Percentiles rank a stretch among this genome's conserved stretches.
Evolutionary conservation across 371 early-diverging fungal species (phyloP).

Genomic region (Apophysomyces variabilis): DNA sequence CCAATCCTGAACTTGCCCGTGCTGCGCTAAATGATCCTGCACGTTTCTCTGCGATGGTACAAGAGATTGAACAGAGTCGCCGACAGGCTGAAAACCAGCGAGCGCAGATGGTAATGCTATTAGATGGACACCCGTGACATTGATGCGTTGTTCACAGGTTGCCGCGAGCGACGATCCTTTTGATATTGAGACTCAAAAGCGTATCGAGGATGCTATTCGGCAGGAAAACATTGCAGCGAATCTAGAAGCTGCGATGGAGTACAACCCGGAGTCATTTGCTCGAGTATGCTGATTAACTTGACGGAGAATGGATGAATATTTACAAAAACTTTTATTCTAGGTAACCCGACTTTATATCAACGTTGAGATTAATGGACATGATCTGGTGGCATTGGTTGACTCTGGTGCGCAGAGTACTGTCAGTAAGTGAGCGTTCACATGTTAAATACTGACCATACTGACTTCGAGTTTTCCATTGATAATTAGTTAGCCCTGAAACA

Average conservation of each 20-base stretch:
- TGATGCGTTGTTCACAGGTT: conserved; percentile 24
- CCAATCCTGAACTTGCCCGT: conserved; percentile 73
- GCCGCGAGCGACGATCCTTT: conserved; percentile 81
- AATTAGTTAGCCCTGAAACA: conserved; percentile 77
- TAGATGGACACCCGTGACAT: background rate
- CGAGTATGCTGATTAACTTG: conserved; percentile 38
- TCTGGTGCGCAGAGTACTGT: conserved; percentile 98
- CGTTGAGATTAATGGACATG: conserved; percentile 85
- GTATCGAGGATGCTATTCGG: conserved; percentile 90
- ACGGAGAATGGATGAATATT: background rate
- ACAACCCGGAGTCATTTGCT: conserved; percentile 95
- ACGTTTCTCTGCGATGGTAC: conserved; percentile 67
- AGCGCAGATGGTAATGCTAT: conserved; percentile 53
- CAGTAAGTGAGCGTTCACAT: conserved; percentile 61
- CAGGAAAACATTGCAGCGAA: conserved; percentile 87
- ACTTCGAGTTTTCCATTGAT: background rate
- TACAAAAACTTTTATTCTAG: conserved; percentile 21
- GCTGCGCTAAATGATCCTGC: conserved; percentile 73
- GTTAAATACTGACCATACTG: background rate
- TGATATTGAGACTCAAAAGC: conserved; percentile 87
- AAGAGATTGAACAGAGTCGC: conserved; percentile 63
- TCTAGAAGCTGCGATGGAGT: conserved; percentile 91
- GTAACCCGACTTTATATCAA: conserved; percentile 92
- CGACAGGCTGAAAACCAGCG: conserved; percentile 62
- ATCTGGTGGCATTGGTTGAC: conserved; percentile 94